Evolutionary conservation across 2,329 filamentous ascomycete genomes (phyloP).

Genomic region (Calonectria pseudoreteaudii): DNA sequence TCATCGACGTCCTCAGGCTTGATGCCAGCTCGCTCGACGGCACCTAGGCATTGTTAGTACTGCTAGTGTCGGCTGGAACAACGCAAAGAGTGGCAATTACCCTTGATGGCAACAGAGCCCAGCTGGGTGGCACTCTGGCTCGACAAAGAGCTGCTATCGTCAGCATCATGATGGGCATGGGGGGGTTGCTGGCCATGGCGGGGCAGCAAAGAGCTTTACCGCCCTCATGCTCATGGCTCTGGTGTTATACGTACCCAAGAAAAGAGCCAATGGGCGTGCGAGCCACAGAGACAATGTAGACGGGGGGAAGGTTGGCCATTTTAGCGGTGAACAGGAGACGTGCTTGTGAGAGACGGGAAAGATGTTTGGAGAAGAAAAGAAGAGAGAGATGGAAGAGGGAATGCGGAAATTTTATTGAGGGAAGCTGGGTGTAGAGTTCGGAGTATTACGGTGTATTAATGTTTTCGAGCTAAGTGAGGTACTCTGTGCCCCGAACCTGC

Average conservation of each 20-base stretch:
- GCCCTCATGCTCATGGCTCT: constrained; percentile 19
- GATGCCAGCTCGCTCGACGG: constrained; percentile 88
- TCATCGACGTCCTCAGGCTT: constrained; percentile 93
- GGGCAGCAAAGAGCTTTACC: constrained; percentile 12
- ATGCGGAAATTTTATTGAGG: constrained; percentile 30
- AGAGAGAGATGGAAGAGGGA: constrained; percentile 14
- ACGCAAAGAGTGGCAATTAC: constrained; percentile 60
- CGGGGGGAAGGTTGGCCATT: constrained; percentile 85
- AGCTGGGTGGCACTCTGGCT: constrained; percentile 88
- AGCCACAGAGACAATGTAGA: constrained; percentile 95
- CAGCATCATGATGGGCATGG: constrained; percentile 26
- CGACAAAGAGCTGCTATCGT: constrained; percentile 78
- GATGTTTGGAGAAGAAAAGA: constrained; percentile 21
- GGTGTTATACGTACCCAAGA: constrained; percentile 75
- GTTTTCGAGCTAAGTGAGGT: constrained; percentile 9
- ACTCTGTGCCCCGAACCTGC: not conserved
- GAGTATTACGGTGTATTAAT: constrained; percentile 16
- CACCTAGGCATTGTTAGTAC: constrained; percentile 59
- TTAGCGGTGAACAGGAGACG: constrained; percentile 45
- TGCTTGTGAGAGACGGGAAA: not conserved
- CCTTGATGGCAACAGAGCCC: constrained; percentile 92
- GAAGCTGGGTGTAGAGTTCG: constrained; percentile 6
- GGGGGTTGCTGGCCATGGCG: constrained; percentile 7
- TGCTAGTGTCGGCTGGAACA: not conserved
- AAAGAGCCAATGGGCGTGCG: constrained; percentile 95